These are phyloP conservation scores for Oryza glaberrima DNA, from an alignment of 176 grass and related monocot species.

Conservation along the genomic window DNA sequence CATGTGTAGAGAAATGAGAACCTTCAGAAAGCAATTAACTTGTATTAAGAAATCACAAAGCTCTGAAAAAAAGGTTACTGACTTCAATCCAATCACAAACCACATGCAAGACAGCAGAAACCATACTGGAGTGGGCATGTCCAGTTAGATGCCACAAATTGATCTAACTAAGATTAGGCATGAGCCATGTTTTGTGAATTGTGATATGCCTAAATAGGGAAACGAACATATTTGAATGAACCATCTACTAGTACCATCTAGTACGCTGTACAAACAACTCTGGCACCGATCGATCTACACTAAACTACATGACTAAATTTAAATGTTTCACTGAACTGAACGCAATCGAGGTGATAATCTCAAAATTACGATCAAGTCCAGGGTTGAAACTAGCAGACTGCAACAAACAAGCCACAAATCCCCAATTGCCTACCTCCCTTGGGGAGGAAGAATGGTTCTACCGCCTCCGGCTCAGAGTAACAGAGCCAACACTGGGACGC, in stretches of 20 bases:
- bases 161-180: background rate
- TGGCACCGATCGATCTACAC: background rate
- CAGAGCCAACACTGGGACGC: background rate
- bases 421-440: background rate
- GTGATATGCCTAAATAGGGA: background rate
- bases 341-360: background rate
- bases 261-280: background rate
- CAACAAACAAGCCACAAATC: background rate
- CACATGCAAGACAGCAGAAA: conserved; percentile 19
- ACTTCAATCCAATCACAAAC: conserved; percentile 8
- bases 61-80: background rate
- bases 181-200: background rate
- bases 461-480: background rate
- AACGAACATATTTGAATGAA: background rate
- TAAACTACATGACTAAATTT: background rate
- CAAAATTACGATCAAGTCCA: background rate
- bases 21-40: background rate
- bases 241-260: background rate
- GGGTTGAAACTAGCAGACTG: background rate
- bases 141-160: background rate
- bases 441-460: background rate
- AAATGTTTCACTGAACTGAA: background rate
- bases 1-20: background rate
- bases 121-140: background rate
- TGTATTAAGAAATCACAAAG: conserved; percentile 1